Conservation (phyloP, 169 alveolate species). For the Babesia divergens region DNA sequence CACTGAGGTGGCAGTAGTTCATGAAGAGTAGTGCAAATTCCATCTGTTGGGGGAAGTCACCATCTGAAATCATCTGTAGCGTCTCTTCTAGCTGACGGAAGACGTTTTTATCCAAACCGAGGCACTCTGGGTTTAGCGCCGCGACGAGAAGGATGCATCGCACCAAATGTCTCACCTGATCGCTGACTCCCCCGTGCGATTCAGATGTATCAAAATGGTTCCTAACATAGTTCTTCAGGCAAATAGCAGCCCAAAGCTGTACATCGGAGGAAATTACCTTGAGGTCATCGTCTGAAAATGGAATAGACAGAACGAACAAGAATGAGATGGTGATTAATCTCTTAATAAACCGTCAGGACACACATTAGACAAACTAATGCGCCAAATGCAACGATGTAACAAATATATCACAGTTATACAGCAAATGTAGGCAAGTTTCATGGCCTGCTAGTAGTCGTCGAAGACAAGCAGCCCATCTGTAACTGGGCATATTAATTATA, state of each 20-base stretch:
- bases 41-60: slow-evolving; percentile 53
- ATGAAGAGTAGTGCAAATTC: slow-evolving; percentile 38
- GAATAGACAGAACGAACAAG: no score
- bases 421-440: no score
- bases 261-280: slow-evolving; percentile 45
- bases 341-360: no score
- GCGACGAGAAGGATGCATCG: slow-evolving; percentile 39
- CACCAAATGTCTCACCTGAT: slow-evolving; percentile 16
- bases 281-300: slow-evolving; percentile 55
- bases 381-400: no score
- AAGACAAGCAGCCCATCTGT: no score
- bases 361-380: no score
- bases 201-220: slow-evolving; percentile 45
- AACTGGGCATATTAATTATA: no score
- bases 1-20: slow-evolving; percentile 60
- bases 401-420: no score
- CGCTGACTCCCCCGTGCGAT: slow-evolving; percentile 59
- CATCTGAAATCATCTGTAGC: slow-evolving; percentile 33
- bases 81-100: slow-evolving; percentile 53
- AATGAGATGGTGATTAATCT: no score
- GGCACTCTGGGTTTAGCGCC: slow-evolving; percentile 29
- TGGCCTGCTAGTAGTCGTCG: no score
- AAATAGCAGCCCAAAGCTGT: slow-evolving; percentile 61
- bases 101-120: slow-evolving; percentile 27
- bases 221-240: slow-evolving; percentile 51